Evolutionary conservation across 495 filamentous ascomycete species (phyloP), one percentile per base, ranked within the genome.

Genomic region (Margaritispora aquatica): DNA sequence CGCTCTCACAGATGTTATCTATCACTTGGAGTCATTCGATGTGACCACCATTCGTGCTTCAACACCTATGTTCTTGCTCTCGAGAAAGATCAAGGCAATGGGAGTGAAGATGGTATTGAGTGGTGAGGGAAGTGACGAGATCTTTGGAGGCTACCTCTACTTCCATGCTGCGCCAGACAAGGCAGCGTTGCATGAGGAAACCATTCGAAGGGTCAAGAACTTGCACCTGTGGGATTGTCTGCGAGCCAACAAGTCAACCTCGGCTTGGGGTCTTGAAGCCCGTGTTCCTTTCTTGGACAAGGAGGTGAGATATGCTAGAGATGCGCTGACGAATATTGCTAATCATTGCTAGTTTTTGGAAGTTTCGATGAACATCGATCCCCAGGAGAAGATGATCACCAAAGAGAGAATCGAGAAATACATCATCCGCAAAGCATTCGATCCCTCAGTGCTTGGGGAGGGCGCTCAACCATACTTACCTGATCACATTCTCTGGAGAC

Each of bases 31-130:
- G 78, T 90, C 90, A 17, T 98, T 89, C 75, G 94, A 98, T 74
- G 95, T 98, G 17, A 98, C 94, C 56, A 98, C 94, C 17, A 96
- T 98, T 71, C 90, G 94, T 73, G 94, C 94, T 41, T 97, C 95
- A 20, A 98, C 94, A 5, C 94, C 94, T 57, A 98, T 98, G 94
- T 98, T 96, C 77, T 80, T 98, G 53, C 84, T 98, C 15, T 90
- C 88, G 63, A 88, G 94, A 67, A 98, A 97, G 77, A 97, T 98
- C 79, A 98, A 98, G 80, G 94, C 91, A 19, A 87, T 96, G 82
- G 95, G 94, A 61, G 90, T 98, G 57, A 98, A 98, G 83, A 98
- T 98, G 94, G 94, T 98, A 58, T 81, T 98, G 44, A 92, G 87
- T 69, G 94, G 94, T 56, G 94, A 98, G 77, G 94, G 94, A 59